Base-by-base conservation (phyloP, 257 asterid genomes). In the Lithospermum erythrorhizon region DNA sequence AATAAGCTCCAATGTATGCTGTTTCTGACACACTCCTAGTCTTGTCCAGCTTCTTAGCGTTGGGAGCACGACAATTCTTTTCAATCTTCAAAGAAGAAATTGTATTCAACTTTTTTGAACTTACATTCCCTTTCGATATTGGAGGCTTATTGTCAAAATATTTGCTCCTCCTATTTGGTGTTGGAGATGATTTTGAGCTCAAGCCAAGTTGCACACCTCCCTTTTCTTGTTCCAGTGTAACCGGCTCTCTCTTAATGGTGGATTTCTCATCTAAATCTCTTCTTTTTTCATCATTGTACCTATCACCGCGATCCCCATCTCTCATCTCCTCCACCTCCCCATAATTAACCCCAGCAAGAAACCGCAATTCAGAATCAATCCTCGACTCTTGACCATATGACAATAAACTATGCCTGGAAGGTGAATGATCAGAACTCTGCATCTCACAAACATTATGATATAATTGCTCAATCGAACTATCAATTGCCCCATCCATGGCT, bases 341-440 rank as follows among this genome's bases (percentile, higher is more conserved):
- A 55, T 66, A 73, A 61, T 86, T 83, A 41, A 78, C 95, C n/a
- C 89, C 94, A 15, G 90, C 96, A 30, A 91, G 79, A 65, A 74
- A 91, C 64, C 89, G 58, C 3, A 91, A 65, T 70, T 91, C 98
- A 3, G 96, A 88, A 58, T 91, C 96, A 13, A 91, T 84, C 61
- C 98, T 70, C 0, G 96, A 91, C 53, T 88, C 98, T 47, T 87
- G 95, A 20, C 95, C 96, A 35, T 83, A 91, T 0, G 98, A 88
- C 37, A 86, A 24, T 61, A 65, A 91, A 65, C 98, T 91, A 2
- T 76, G 71, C 73, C 85, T 65, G 0, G 98, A 91, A 0, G 98
- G 95, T 0, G 96, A 91, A 0, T 27, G 32, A 27, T 27, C 86
- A 93, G 0, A 95, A 82, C 95, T 88, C 81, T 86, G 94, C 90